Evolutionary conservation across 495 filamentous ascomycete genomes (phyloP).

Genomic region (Penicillium cosmopolitanum): DNA sequence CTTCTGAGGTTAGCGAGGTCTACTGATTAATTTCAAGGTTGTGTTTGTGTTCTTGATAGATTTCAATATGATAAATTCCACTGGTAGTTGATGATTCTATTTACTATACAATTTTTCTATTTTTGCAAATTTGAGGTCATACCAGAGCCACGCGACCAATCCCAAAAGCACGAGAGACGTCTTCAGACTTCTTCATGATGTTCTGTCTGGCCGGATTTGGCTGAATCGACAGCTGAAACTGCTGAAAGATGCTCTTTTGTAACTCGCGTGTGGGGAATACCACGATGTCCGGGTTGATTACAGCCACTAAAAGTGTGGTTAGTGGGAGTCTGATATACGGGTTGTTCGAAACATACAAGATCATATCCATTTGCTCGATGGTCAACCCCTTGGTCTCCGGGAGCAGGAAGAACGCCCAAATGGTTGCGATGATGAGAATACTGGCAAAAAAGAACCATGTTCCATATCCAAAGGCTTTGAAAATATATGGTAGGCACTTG

Average conservation of each 20-base stretch:
- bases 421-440: constrained; percentile 27
- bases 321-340: not conserved
- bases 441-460: constrained; percentile 38
- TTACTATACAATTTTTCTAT: not conserved
- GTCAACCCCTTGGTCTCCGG: constrained; percentile 40
- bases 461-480: constrained; percentile 32
- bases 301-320: constrained; percentile 16
- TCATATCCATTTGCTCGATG: constrained; percentile 33
- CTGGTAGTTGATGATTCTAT: too few relatives aligned
- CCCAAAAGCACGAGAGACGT: not conserved
- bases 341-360: constrained; percentile 2
- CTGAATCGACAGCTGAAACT: not conserved
- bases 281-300: constrained; percentile 9
- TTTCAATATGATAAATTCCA: too few relatives aligned
- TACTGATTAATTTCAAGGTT: too few relatives aligned
- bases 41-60: too few relatives aligned
- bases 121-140: not conserved
- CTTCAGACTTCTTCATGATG: not conserved
- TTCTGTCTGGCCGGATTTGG: constrained; percentile 1
- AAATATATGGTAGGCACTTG: constrained; percentile 31
- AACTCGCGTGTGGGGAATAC: constrained; percentile 8
- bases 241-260: not conserved
- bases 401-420: constrained; percentile 41
- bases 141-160: not conserved
- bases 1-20: too few relatives aligned